Evolutionary conservation across 768 basidiomycete genomes (phyloP).

Genomic region (Butyriboletus loyo): DNA sequence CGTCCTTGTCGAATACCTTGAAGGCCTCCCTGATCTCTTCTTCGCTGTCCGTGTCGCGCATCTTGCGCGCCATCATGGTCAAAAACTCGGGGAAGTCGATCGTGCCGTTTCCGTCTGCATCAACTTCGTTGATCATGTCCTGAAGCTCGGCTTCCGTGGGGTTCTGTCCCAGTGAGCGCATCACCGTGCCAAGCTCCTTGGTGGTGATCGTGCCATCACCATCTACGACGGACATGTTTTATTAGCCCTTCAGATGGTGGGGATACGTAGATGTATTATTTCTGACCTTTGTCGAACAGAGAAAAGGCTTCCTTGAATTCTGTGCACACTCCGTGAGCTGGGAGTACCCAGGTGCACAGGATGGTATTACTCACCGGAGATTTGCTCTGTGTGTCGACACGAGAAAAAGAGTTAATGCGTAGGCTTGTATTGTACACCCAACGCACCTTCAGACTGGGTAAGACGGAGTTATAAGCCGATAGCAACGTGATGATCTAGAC

Average conservation of each 20-base stretch:
- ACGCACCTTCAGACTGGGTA: conserved; percentile 54
- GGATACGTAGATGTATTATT: neutral
- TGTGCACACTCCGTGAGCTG: conserved; percentile 29
- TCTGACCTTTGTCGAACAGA: conserved; percentile 87
- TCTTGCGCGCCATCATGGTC: conserved; percentile 83
- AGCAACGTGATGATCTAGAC: conserved; percentile 4
- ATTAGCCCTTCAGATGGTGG: neutral
- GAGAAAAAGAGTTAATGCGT: neutral
- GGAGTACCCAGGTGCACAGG: neutral
- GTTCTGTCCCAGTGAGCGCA: conserved; percentile 91
- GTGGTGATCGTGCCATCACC: conserved; percentile 94
- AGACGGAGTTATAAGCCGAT: conserved; percentile 15
- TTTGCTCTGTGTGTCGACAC: conserved; percentile 64
- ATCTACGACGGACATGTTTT: conserved; percentile 41
- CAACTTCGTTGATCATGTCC: conserved; percentile 96
- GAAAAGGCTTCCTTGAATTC: conserved; percentile 99
- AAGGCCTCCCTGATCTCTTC: conserved; percentile 97
- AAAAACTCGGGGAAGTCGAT: conserved; percentile 86
- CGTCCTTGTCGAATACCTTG: conserved; percentile 96
- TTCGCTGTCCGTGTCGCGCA: conserved; percentile 89
- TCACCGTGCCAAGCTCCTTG: conserved; percentile 86
- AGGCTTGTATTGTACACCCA: neutral
- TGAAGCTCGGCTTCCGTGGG: conserved; percentile 88
- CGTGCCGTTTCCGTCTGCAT: conserved; percentile 83
- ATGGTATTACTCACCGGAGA: conserved; percentile 61